phyloP scores from a whole-genome alignment of 192 early-diverging fungal species.

The Coemansia sp. region DNA sequence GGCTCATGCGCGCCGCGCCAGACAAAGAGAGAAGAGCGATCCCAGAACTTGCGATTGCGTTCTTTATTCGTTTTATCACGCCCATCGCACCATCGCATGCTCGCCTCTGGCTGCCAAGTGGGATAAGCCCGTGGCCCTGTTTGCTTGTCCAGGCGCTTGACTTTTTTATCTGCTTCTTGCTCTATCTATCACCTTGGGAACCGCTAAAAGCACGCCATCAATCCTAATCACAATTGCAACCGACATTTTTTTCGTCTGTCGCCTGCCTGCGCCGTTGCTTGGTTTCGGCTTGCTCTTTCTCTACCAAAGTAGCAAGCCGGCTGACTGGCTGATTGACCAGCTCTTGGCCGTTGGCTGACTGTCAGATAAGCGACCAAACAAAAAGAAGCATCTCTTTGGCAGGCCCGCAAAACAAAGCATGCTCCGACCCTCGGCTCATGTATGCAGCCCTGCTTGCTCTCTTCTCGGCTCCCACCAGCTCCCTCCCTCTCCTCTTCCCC shows the following conservation, averaged over 20 bases:
- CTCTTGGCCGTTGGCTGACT: background rate
- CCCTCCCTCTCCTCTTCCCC: no score
- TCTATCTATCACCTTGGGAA: slow-evolving; percentile 1
- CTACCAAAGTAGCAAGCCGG: no score
- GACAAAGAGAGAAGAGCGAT: background rate
- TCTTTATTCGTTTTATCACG: background rate
- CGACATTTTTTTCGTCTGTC: background rate
- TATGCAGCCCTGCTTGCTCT: background rate
- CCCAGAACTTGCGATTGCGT: background rate
- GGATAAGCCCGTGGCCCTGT: background rate
- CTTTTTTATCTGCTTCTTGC: background rate
- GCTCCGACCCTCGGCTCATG: background rate
- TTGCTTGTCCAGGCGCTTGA: background rate
- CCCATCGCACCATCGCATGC: background rate
- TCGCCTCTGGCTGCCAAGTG: background rate
- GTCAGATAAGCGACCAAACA: background rate
- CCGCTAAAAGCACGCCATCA: background rate
- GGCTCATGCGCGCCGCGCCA: background rate
- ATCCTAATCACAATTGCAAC: background rate
- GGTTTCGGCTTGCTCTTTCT: no score
- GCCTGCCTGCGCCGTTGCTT: background rate
- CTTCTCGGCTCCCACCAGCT: no score
- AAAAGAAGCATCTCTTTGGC: background rate
- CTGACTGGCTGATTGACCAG: no score
- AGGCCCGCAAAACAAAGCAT: background rate